Base-by-base conservation (phyloP, 805 yeast species). In the Starmerella potacharoeniae region DNA sequence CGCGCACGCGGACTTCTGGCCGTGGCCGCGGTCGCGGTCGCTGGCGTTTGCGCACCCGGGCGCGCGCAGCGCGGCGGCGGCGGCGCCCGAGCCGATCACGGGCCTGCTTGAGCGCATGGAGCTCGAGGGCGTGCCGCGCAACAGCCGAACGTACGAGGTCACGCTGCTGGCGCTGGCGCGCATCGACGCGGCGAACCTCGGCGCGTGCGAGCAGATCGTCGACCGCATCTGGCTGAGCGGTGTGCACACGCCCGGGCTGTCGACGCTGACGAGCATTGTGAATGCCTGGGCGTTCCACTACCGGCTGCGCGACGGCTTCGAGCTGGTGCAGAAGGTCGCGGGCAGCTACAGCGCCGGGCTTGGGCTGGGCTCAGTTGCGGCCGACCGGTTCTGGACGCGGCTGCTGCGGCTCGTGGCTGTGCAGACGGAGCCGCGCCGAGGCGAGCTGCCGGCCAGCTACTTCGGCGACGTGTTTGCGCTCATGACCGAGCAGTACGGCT, bases 91-190 rank as follows among this genome's bases (percentile, higher is more conserved):
- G 16, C 17, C 34, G 3, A 30, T 39, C 29, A 39, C 37, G 13
- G 44, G 30, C 10, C 40, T 57, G 41, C 50, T 54, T 6, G 56
- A 55, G 31, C 58, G 53, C 28, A 53, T 52, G 57, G 45, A 52
- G 17, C 55, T 57, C n/a, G 62, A 58, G 17, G 69, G 68, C 9
- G 60, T 66, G 6, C 46, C 57, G 40, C 67, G 70, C 13, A 61
- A 70, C 48, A 44, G 64, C n/a, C 57, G 63, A 14, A 68, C 73
- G 1, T 68, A 64, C 55, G 71, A 69, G 54, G 61, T 65, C 14
- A 55, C 65, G 33, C 36, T 70, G 29, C 60, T 68, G 14, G 65
- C 68, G 16, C 58, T 63, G 37, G 69, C 67, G 16, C 66, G 69
- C 44, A 46, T 58, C 9, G 63, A 65, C 14, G 58, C 60, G 36